A percentile compares a stretch with the other conserved stretches of the same genome.
These are phyloP conservation scores for Zygoascus flipseniorum DNA, from an alignment of 805 yeast species.

Conservation along the genomic window DNA sequence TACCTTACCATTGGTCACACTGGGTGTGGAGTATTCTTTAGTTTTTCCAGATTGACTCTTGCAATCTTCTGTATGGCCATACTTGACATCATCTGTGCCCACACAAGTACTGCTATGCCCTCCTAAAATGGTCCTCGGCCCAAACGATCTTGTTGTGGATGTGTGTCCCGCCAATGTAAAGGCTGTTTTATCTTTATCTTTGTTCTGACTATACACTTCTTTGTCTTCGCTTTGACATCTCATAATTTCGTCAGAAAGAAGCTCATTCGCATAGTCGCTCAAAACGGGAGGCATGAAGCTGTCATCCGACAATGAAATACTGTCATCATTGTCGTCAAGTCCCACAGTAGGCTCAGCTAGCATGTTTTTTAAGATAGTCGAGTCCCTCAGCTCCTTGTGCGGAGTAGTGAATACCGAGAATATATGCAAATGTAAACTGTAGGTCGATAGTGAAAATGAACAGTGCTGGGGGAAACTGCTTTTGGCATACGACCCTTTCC, in stretches of 20 bases:
- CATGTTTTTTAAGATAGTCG: not conserved
- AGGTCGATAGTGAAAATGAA: too few relatives aligned
- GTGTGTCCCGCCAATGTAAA: not conserved
- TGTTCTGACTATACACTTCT: conserved; percentile 2
- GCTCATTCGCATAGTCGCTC: conserved; percentile 49
- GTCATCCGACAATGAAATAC: conserved; percentile 32
- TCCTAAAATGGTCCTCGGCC: not conserved
- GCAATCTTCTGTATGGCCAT: not conserved
- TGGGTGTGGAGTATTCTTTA: not conserved
- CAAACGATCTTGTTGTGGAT: not conserved
- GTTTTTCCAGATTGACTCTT: not conserved
- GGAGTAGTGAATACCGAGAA: too few relatives aligned
- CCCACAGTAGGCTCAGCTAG: not conserved
- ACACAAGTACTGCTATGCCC: not conserved
- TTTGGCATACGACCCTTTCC: not conserved
- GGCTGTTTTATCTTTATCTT: not conserved
- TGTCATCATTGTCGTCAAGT: conserved; percentile 26
- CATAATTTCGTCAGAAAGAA: conserved; percentile 29
- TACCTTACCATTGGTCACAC: not conserved
- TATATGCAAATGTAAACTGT: too few relatives aligned
- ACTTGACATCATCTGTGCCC: not conserved
- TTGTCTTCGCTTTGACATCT: not conserved
- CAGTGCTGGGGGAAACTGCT: not conserved
- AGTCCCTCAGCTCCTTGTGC: not conserved
- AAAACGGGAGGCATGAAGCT: conserved; percentile 52